phyloP scores from a whole-genome alignment of 2,329 filamentous ascomycete genomes.

The Xylaria sp. region DNA sequence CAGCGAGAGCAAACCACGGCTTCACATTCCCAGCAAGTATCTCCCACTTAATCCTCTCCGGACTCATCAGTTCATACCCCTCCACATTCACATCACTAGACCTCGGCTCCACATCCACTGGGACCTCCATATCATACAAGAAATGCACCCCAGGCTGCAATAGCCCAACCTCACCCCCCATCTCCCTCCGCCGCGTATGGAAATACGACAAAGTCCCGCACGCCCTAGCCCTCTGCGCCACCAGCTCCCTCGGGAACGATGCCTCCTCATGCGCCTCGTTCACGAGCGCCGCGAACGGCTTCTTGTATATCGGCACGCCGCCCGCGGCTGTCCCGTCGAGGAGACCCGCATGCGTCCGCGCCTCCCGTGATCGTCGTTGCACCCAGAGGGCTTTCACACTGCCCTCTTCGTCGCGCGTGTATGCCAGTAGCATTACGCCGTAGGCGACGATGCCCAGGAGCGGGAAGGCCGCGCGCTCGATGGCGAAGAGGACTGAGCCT shows the following conservation, averaged over 20 bases:
- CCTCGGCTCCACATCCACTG: slow-evolving; percentile 62
- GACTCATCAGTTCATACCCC: slow-evolving; percentile 65
- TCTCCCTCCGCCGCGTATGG: slow-evolving; percentile 68
- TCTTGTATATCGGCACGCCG: slow-evolving; percentile 72
- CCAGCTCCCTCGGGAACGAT: slow-evolving; percentile 69
- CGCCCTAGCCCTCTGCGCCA: slow-evolving; percentile 62
- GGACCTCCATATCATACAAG: slow-evolving; percentile 75
- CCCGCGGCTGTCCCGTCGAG: slow-evolving; percentile 81
- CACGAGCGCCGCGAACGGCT: slow-evolving; percentile 72
- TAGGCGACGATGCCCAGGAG: slow-evolving; percentile 73
- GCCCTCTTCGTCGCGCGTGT: slow-evolving; percentile 53
- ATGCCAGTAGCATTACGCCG: slow-evolving; percentile 72
- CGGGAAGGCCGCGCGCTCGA: slow-evolving; percentile 33
- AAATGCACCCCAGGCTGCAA: slow-evolving; percentile 77
- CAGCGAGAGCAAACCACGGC: slow-evolving; percentile 74
- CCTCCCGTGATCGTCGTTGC: slow-evolving; percentile 69
- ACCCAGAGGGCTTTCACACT: slow-evolving; percentile 72
- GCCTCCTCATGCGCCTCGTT: slow-evolving; percentile 79
- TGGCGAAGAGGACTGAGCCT: slow-evolving; percentile 22
- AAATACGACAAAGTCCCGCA: slow-evolving; percentile 75
- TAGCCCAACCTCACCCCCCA: slow-evolving; percentile 71
- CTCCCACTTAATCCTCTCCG: slow-evolving; percentile 64
- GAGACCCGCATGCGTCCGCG: slow-evolving; percentile 76
- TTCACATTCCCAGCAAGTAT: slow-evolving; percentile 74
- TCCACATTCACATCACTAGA: slow-evolving; percentile 72